These are phyloP conservation scores for Pseudonitzschia pungens DNA, from an alignment of 108 stramenopile species.

Conservation along the genomic window DNA sequence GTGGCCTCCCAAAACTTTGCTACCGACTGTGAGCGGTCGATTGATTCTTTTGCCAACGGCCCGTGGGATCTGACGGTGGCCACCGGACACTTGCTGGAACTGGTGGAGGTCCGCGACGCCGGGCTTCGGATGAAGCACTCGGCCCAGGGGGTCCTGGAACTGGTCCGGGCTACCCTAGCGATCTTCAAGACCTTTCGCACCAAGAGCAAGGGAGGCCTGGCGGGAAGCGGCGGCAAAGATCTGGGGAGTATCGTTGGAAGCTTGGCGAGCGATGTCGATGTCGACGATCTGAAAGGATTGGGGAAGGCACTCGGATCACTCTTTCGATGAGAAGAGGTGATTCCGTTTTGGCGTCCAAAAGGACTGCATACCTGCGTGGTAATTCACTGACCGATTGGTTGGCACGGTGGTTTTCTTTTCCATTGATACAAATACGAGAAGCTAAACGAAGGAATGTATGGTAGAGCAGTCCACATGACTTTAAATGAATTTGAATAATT, in stretches of 20 bases:
- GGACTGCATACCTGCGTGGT: neutral
- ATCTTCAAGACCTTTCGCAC: neutral
- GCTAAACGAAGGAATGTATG: too few relatives aligned
- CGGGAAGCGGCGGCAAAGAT: neutral
- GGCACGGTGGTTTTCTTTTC: too few relatives aligned
- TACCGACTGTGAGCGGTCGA: neutral
- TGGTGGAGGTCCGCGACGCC: neutral
- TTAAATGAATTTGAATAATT: too few relatives aligned
- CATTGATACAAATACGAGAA: too few relatives aligned
- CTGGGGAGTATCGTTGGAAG: neutral
- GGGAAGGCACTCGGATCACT: slow-evolving; percentile 3
- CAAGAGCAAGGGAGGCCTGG: slow-evolving; percentile 1
- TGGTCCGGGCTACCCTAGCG: slow-evolving; percentile 1
- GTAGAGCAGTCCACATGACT: too few relatives aligned
- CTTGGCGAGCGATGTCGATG: neutral
- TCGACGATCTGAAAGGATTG: neutral
- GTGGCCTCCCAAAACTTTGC: slow-evolving; percentile 3
- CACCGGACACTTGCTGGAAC: neutral
- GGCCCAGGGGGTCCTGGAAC: neutral
- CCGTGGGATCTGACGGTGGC: slow-evolving; percentile 2
- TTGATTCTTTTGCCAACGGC: neutral
- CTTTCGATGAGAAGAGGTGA: neutral
- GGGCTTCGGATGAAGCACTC: neutral
- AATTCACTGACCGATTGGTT: neutral
- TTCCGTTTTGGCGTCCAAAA: neutral